Evolutionary conservation across 1,284 basidiomycete genomes (phyloP), one percentile per base, ranked within the genome.

Genomic region (Sporisorium iseilematis-ciliati): DNA sequence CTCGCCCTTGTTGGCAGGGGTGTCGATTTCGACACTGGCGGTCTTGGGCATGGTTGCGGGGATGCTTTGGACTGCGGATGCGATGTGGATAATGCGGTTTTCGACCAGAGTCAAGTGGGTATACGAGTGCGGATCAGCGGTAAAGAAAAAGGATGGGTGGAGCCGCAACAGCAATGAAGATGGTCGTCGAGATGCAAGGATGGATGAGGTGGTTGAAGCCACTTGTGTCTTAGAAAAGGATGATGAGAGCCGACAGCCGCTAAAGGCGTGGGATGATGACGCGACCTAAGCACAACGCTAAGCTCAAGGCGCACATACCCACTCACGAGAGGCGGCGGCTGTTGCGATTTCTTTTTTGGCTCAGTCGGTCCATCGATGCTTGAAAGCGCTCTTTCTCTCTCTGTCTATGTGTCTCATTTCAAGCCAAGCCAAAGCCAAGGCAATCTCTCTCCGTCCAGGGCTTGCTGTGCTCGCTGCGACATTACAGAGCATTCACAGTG

Each of bases 1-100:
- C 82, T 92, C 90, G 67, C 90, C 90, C 10, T 88, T 62, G n/a
- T 54, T 46, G 63, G 62, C 62, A 51, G 63, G 57, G 7, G 56
- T 55, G 58, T 67, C 69, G 45, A 76, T 65, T 49, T 76, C 74
- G 56, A 76, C 69, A 66, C 74, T 76, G 25, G 74, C 74, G 25
- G 61, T 41, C n/a, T 65, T 60, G 29, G 62, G 31, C 74, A 76
- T 76, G 61, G 14, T 68, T 57, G 51, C 42, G 35, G n/a, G n/a
- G 29, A 18, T 50, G 29, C 4, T 8, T 7, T n/a, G n/a, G 35
- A 25, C 38, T 18, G 51, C 35, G 18, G 51, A 26, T n/a, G 23
- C 21, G 38, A 20, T 42, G 16, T 10, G 18, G 43, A 26, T n/a
- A n/a, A 25, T 21, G 42, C 42, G 42, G 42, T 21, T 8, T 8